These are phyloP conservation scores for Acidiella bohemica DNA, from an alignment of 495 filamentous ascomycete species.

Conservation along the genomic window DNA sequence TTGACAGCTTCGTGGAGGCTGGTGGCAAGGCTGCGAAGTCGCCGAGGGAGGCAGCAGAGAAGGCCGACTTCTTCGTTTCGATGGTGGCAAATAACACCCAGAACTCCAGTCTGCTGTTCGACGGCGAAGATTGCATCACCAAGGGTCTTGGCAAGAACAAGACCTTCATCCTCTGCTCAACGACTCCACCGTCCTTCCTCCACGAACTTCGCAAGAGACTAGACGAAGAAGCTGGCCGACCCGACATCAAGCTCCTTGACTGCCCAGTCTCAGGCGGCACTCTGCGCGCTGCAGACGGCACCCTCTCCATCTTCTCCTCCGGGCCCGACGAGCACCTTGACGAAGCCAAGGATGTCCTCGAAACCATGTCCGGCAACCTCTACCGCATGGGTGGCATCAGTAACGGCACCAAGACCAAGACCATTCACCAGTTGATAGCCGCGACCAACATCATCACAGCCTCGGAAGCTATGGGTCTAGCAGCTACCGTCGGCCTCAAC, in stretches of 20 bases:
- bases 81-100: conserved; percentile 73
- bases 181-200: conserved; percentile 55
- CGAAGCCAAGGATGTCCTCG: conserved; percentile 46
- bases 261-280: conserved; percentile 69
- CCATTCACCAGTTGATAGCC: conserved; percentile 72
- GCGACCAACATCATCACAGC: conserved; percentile 61
- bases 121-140: conserved; percentile 42
- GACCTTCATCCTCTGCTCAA: conserved; percentile 59
- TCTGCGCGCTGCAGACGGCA: conserved; percentile 57
- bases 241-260: conserved; percentile 58
- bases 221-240: conserved; percentile 34
- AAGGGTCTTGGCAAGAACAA: conserved; percentile 31
- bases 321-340: conserved; percentile 42
- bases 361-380: conserved; percentile 52
- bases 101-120: conserved; percentile 51
- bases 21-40: conserved; percentile 50
- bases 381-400: conserved; percentile 67
- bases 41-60: conserved; percentile 48
- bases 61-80: conserved; percentile 50
- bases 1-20: conserved; percentile 53
- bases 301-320: conserved; percentile 71
- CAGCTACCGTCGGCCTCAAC: conserved; percentile 52
- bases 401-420: conserved; percentile 76
- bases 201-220: conserved; percentile 45
- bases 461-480: conserved; percentile 63